phyloP scores from a whole-genome alignment of 352 stramenopile species.

The Pythium graminicola region DNA sequence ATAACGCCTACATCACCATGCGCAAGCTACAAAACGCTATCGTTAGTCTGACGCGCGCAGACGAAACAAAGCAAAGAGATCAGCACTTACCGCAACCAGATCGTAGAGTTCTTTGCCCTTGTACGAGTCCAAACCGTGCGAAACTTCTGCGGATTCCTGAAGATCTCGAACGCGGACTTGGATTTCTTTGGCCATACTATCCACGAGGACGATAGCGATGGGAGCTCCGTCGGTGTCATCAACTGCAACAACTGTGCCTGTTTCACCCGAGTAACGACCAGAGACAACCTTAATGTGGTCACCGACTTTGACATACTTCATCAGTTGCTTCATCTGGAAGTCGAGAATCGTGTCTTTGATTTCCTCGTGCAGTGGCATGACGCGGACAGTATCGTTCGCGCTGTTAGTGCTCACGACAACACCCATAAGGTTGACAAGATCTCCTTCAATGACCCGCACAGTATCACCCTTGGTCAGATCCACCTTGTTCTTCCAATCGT shows the following conservation, averaged over 20 bases:
- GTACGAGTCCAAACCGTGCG: constrained; percentile 83
- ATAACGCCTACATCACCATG: constrained; percentile 88
- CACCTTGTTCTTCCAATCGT: constrained; percentile 88
- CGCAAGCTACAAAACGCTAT: constrained; percentile 34
- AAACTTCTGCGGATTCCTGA: constrained; percentile 86
- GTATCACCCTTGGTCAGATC: constrained; percentile 87
- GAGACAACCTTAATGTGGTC: constrained; percentile 90
- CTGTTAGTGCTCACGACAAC: constrained; percentile 87
- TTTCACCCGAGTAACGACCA: constrained; percentile 85
- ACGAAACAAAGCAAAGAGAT: neutral
- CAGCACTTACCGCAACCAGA: constrained; percentile 61
- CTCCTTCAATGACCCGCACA: constrained; percentile 82
- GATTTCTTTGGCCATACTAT: constrained; percentile 88
- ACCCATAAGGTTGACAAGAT: constrained; percentile 87
- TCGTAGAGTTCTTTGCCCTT: constrained; percentile 89
- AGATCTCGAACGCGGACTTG: constrained; percentile 87
- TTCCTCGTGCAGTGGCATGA: constrained; percentile 87
- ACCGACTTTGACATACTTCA: constrained; percentile 90
- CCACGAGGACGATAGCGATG: constrained; percentile 84
- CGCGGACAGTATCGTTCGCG: constrained; percentile 79
- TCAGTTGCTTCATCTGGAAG: constrained; percentile 85
- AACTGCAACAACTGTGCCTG: constrained; percentile 83
- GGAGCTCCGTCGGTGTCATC: constrained; percentile 76
- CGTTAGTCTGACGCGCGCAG: neutral
- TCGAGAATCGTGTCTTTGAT: constrained; percentile 89